phyloP scores from a whole-genome alignment of 2,329 filamentous ascomycete genomes.

The Aspergillus vadensis region DNA sequence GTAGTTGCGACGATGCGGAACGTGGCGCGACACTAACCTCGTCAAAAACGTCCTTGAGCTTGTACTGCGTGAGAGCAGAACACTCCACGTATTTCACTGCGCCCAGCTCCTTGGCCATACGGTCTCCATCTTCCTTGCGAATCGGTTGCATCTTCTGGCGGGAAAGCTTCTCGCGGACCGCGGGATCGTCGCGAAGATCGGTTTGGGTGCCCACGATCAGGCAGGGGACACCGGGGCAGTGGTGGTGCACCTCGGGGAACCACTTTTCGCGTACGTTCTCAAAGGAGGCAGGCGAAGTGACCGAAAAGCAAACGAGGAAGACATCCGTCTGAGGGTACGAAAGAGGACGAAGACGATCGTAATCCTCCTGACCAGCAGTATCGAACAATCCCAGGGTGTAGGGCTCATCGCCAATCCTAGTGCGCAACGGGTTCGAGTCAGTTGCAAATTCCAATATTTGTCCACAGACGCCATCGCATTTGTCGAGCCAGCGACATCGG shows the following conservation, averaged over 20 bases:
- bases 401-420: slow-evolving; percentile 96
- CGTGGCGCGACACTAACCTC: slow-evolving; percentile 65
- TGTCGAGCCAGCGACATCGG: background rate
- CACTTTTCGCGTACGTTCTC: slow-evolving; percentile 99
- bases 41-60: slow-evolving; percentile 98
- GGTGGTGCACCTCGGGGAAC: slow-evolving; percentile 98
- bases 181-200: slow-evolving; percentile 86
- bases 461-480: background rate
- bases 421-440: slow-evolving; percentile 4
- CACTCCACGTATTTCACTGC: slow-evolving; percentile 99
- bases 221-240: slow-evolving; percentile 96
- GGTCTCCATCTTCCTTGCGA: slow-evolving; percentile 86
- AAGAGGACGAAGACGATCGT: slow-evolving; percentile 91
- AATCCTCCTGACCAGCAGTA: slow-evolving; percentile 99
- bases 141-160: slow-evolving; percentile 98
- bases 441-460: slow-evolving; percentile 2
- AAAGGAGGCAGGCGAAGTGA: slow-evolving; percentile 95
- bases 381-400: slow-evolving; percentile 97
- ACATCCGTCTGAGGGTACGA: slow-evolving; percentile 99
- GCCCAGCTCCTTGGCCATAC: slow-evolving; percentile 95
- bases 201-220: slow-evolving; percentile 97
- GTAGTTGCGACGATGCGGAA: background rate
- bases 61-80: slow-evolving; percentile 96
- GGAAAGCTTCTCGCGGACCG: slow-evolving; percentile 84
- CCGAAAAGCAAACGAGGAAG: slow-evolving; percentile 98